Percentiles rank a stretch among this genome's conserved stretches.
These are phyloP conservation scores for Xylaria arbuscula DNA, from an alignment of 2,329 filamentous ascomycete genomes.

Conservation along the genomic window DNA sequence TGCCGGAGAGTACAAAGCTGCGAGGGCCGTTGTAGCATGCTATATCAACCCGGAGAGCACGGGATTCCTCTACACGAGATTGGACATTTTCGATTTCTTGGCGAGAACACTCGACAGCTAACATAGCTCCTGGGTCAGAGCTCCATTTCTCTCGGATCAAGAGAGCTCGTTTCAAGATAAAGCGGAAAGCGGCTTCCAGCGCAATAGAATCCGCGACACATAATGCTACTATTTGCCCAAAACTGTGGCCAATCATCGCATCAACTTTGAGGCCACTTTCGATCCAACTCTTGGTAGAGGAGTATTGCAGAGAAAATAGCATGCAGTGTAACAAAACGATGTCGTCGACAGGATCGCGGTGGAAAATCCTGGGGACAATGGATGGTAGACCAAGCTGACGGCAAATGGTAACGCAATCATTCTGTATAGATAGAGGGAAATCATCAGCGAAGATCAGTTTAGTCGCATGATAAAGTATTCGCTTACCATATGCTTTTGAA, in stretches of 20 bases:
- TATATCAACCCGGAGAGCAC: slow-evolving; percentile 35
- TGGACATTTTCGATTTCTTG: slow-evolving; percentile 7
- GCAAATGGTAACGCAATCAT: neutral
- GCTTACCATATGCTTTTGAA: slow-evolving; percentile 11
- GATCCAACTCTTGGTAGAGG: slow-evolving; percentile 52
- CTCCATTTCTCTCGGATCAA: slow-evolving; percentile 49
- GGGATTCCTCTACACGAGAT: slow-evolving; percentile 9
- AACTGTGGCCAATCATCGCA: slow-evolving; percentile 54
- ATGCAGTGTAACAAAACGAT: slow-evolving; percentile 32
- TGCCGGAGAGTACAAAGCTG: slow-evolving; percentile 40
- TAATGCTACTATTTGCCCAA: slow-evolving; percentile 54
- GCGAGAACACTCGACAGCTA: slow-evolving; percentile 4
- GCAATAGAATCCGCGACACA: slow-evolving; percentile 50
- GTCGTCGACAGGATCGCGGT: neutral
- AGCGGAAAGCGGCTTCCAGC: slow-evolving; percentile 48
- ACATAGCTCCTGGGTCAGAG: slow-evolving; percentile 10
- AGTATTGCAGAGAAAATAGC: slow-evolving; percentile 54
- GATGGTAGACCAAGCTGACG: neutral
- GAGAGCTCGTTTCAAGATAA: slow-evolving; percentile 49
- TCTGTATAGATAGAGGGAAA: neutral
- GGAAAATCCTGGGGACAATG: neutral
- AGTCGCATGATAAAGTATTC: no score
- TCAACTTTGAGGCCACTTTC: slow-evolving; percentile 47
- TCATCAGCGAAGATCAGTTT: no score
- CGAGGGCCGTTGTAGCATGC: slow-evolving; percentile 44